Percentiles rank a stretch among this genome's conserved stretches.
Evolutionary conservation across 2,329 filamentous ascomycete genomes (phyloP).

Genomic region (Dothidotthia symphoricarpi): DNA sequence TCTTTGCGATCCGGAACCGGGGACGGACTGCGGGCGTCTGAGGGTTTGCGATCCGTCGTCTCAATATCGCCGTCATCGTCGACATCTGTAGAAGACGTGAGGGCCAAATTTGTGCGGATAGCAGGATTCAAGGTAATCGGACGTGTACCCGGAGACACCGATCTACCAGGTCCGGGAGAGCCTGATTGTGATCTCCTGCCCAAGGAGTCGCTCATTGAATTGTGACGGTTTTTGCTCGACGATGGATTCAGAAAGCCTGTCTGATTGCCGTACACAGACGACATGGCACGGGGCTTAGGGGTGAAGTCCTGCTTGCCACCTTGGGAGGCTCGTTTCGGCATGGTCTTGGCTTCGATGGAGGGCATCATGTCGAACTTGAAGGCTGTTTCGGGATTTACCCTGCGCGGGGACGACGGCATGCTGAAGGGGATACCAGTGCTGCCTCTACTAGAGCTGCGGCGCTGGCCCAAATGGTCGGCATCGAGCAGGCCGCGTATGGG

Average conservation of each 20-base stretch:
- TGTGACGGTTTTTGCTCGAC: slow-evolving; percentile 38
- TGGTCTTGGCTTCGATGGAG: slow-evolving; percentile 47
- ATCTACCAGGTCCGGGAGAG: slow-evolving; percentile 40
- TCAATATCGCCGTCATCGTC: slow-evolving; percentile 65
- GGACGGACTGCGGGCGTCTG: slow-evolving; percentile 53
- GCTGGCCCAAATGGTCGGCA: slow-evolving; percentile 27
- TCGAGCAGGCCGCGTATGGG: slow-evolving; percentile 55
- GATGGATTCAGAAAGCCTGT: slow-evolving; percentile 22
- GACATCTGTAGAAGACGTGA: slow-evolving; percentile 55
- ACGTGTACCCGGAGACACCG: slow-evolving; percentile 39
- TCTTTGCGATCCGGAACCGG: slow-evolving; percentile 48
- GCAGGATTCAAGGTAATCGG: too few species aligned
- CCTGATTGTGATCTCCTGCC: slow-evolving; percentile 40
- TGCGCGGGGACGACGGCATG: slow-evolving; percentile 34
- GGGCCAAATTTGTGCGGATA: slow-evolving; percentile 46
- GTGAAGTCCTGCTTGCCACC: slow-evolving; percentile 41
- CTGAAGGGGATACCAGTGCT: slow-evolving; percentile 30
- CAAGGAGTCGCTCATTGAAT: slow-evolving; percentile 40
- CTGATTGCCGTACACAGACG: slow-evolving; percentile 39
- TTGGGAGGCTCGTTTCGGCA: slow-evolving; percentile 46
- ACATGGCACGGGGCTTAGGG: slow-evolving; percentile 47
- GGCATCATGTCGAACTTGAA: slow-evolving; percentile 50
- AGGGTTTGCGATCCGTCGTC: slow-evolving; percentile 68
- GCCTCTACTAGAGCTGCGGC: slow-evolving; percentile 36
- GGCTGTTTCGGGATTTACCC: slow-evolving; percentile 41